Evolutionary conservation across 78 protist species (phyloP).

Genomic region (Planoprotostelium fungivorum): DNA sequence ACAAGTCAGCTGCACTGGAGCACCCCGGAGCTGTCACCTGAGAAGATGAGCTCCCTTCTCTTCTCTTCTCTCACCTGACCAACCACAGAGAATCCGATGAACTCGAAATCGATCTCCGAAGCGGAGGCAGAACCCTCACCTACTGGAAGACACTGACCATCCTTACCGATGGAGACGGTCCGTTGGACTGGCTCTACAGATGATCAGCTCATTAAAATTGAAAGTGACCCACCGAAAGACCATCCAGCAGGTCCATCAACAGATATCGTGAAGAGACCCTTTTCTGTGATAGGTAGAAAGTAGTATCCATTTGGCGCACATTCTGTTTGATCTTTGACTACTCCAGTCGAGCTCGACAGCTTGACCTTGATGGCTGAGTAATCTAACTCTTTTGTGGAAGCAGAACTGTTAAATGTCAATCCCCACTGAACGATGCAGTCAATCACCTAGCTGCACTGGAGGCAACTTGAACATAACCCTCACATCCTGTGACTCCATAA

Average conservation of each 20-base stretch:
- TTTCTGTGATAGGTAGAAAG: background rate
- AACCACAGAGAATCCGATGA: background rate
- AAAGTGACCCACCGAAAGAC: background rate
- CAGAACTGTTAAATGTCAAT: background rate
- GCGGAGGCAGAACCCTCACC: too few species aligned
- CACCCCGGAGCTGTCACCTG: background rate
- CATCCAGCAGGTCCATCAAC: background rate
- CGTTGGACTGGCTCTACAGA: background rate
- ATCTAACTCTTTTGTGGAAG: background rate
- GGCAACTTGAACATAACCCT: too few species aligned
- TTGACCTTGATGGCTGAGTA: background rate
- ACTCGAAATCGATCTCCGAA: background rate
- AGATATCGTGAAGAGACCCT: background rate
- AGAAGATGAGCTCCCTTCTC: too few species aligned
- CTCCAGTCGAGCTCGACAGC: background rate
- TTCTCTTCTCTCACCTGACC: background rate
- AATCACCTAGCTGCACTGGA: too few species aligned
- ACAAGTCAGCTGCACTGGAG: background rate
- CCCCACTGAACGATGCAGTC: too few species aligned
- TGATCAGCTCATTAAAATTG: background rate
- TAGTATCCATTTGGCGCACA: slow-evolving; percentile 9
- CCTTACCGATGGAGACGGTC: background rate
- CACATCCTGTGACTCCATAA: too few species aligned
- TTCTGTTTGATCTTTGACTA: background rate
- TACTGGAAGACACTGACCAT: background rate